Base-by-base conservation (phyloP, 2,329 filamentous ascomycete genomes). In the Cylindrodendrum hubeiense region DNA sequence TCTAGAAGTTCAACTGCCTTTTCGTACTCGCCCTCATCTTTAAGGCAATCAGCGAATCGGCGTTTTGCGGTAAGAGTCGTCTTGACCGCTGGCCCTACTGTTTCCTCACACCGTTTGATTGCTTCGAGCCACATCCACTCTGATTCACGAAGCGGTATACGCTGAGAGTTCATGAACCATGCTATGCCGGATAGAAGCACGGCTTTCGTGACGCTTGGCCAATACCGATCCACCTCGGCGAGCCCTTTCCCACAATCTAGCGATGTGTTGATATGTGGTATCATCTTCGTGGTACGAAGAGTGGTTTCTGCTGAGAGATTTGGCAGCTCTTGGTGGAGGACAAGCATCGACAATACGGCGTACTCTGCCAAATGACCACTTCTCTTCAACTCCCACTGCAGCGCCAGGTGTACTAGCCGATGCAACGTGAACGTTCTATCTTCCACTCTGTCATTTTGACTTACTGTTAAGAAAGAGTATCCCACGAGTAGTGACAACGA, bases 401-500 rank as follows among this genome's bases (percentile, higher is more conserved):
- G 21, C 34, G 26, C 37, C 17, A 55, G 6, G 13, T 55, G 37
- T 8, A 44, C 37, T 6, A 55, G 52, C 37, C 22, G 33, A 44
- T 55, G 52, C 21, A 55, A 26, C 12, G 52, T 55, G 17, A 43
- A 55, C 5, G 8, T 19, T 3, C 8, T 26, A 10, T 28, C 22
- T n/a, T 55, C 34, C 9, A 21, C 19, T 15, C 28, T 22, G 19
- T 54, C 19, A 13, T 43, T 21, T 43, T 21, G 39, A 21, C 39
- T 43, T 21, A 19, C 7, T 43, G 33, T 41, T n/a, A 54, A 39
- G 51, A 54, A 54, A 17, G 51, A 37, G 51, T 54, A 41, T 13
- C 26, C 21, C 33, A 19, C 41, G n/a, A 54, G 51, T 28, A 54
- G 21, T 41, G 51, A 37, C 30, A 54, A 17, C 17, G 51, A 26